A percentile compares a stretch with the other conserved stretches of the same genome.
Conservation (phyloP, 352 stramenopile species). For the Plasmopara muralis region DNA sequence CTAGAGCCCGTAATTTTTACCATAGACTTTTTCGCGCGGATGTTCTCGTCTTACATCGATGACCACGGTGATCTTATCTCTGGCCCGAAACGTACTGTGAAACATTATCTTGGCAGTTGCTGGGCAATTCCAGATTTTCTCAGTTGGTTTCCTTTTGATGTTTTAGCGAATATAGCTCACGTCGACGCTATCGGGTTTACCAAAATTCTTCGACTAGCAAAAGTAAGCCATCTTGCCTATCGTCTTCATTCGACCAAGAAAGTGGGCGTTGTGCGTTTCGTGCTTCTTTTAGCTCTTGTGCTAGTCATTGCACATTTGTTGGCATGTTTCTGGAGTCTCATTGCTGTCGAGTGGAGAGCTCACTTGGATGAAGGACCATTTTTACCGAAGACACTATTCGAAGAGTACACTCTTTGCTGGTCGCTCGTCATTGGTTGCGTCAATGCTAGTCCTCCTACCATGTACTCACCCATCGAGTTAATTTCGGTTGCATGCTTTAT, state of each 20-base stretch:
- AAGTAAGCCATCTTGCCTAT: slow-evolving; percentile 52
- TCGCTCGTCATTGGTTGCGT: slow-evolving; percentile 52
- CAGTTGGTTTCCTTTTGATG: slow-evolving; percentile 60
- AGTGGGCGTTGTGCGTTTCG: slow-evolving; percentile 48
- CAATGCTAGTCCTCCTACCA: slow-evolving; percentile 50
- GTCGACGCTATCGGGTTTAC: slow-evolving; percentile 41
- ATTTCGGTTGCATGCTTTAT: slow-evolving; percentile 58
- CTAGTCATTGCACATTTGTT: slow-evolving; percentile 46
- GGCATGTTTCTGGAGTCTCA: slow-evolving; percentile 56
- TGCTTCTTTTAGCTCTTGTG: slow-evolving; percentile 38
- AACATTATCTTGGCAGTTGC: slow-evolving; percentile 44
- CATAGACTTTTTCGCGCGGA: slow-evolving; percentile 51
- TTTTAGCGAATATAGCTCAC: slow-evolving; percentile 21
- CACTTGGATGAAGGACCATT: slow-evolving; percentile 32
- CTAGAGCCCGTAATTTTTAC: slow-evolving; percentile 38
- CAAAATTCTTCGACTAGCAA: slow-evolving; percentile 59
- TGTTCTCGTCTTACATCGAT: slow-evolving; percentile 50
- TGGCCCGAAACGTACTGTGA: slow-evolving; percentile 32
- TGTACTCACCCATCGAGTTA: slow-evolving; percentile 42
- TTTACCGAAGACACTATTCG: slow-evolving; percentile 16
- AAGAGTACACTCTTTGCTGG: slow-evolving; percentile 49
- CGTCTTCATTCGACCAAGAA: slow-evolving; percentile 54
- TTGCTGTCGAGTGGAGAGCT: slow-evolving; percentile 37
- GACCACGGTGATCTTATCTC: slow-evolving; percentile 46
- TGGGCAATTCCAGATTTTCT: slow-evolving; percentile 58